These are phyloP conservation scores for Metahyphopichia silvanorum DNA, from an alignment of 805 yeast genomes.

Conservation along the genomic window DNA sequence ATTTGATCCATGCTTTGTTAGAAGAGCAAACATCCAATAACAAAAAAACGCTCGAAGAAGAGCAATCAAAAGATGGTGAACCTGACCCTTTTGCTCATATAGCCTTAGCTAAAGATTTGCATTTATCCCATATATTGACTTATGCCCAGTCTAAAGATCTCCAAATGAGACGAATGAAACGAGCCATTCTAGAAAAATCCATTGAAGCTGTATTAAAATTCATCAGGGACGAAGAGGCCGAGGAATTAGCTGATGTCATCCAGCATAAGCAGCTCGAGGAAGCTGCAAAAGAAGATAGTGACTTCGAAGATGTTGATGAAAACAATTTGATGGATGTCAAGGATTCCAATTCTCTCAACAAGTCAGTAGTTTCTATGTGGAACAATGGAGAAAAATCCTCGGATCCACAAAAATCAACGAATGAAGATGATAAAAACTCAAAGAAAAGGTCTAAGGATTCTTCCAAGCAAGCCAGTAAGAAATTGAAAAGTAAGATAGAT, in stretches of 20 bases:
- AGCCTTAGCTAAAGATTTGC: slow-evolving; percentile 62
- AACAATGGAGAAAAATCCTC: slow-evolving; percentile 13
- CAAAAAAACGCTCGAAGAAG: slow-evolving; percentile 18
- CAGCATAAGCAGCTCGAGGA: slow-evolving; percentile 12
- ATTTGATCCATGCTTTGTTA: slow-evolving; percentile 51
- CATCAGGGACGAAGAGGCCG: slow-evolving; percentile 58
- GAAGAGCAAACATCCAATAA: slow-evolving; percentile 56
- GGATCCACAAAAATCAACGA: slow-evolving; percentile 4
- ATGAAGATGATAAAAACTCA: slow-evolving; percentile 28
- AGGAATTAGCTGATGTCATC: slow-evolving; percentile 45
- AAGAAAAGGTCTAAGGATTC: slow-evolving; percentile 54
- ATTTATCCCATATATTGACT: slow-evolving; percentile 47
- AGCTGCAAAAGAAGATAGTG: slow-evolving; percentile 31
- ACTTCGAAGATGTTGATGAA: slow-evolving; percentile 38
- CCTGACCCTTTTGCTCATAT: slow-evolving; percentile 40
- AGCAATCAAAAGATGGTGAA: slow-evolving; percentile 19
- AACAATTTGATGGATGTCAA: slow-evolving; percentile 59
- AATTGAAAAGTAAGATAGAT: slow-evolving; percentile 44
- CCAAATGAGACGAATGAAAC: slow-evolving; percentile 67
- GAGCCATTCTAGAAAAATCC: slow-evolving; percentile 56
- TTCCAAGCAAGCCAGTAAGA: slow-evolving; percentile 25
- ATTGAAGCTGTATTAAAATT: slow-evolving; percentile 57
- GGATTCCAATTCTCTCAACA: slow-evolving; percentile 70
- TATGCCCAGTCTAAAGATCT: slow-evolving; percentile 65
- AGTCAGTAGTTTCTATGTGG: slow-evolving; percentile 75